Evolutionary conservation across 768 basidiomycete species (phyloP).

Genomic region (Pleurotus citrinopileatus): DNA sequence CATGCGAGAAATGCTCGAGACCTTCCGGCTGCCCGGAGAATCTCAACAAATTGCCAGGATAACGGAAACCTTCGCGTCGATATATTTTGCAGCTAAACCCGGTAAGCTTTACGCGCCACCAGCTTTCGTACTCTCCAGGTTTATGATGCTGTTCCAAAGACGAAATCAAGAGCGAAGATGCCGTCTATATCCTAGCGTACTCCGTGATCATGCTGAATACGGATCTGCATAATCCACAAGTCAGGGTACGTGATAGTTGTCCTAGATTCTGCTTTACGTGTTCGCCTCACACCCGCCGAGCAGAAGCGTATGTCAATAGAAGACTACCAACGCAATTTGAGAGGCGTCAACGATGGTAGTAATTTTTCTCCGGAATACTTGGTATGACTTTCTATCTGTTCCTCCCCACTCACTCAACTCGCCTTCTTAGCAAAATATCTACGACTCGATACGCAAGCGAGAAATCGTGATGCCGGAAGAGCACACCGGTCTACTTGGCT

Average conservation of each 20-base stretch:
- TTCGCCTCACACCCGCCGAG: constrained; percentile 1
- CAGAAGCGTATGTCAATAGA: constrained; percentile 97
- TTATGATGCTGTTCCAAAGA: constrained; percentile 39
- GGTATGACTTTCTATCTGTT: constrained; percentile 32
- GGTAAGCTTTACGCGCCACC: constrained; percentile 39
- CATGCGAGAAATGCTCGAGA: constrained; percentile 90
- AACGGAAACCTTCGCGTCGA: constrained; percentile 90
- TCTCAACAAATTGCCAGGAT: constrained; percentile 91
- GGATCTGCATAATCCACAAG: constrained; percentile 93
- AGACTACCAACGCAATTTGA: constrained; percentile 88
- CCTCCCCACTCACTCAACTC: not conserved
- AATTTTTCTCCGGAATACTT: constrained; percentile 88
- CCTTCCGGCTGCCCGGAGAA: constrained; percentile 94
- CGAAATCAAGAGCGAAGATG: constrained; percentile 89
- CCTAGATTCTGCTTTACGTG: not conserved
- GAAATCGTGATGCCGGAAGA: constrained; percentile 99
- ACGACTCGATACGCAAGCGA: constrained; percentile 88
- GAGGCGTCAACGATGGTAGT: constrained; percentile 84
- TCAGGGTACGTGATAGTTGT: constrained; percentile 54
- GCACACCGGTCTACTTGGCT: constrained; percentile 93
- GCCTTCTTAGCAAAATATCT: constrained; percentile 72
- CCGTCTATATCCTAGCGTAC: constrained; percentile 90
- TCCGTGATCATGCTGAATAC: constrained; percentile 99
- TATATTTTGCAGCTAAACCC: constrained; percentile 84
- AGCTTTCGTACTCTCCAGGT: not conserved